A percentile compares a stretch with the other conserved stretches of the same genome.
Evolutionary conservation across 2,329 filamentous ascomycete genomes (phyloP).

Genomic region (Botrytis squamosa): DNA sequence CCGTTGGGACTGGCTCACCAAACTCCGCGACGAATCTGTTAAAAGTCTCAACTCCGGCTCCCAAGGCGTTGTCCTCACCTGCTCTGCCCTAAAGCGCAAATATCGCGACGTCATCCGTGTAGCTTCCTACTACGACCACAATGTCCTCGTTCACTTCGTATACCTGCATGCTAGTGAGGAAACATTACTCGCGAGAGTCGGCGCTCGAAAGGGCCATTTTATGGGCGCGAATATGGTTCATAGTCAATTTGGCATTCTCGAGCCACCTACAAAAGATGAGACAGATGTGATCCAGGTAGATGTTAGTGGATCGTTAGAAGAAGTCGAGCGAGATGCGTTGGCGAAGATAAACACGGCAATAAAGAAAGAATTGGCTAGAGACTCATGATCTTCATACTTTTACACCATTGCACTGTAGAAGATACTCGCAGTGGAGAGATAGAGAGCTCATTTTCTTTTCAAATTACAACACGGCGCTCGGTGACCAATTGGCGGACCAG

Average conservation of each 20-base stretch:
- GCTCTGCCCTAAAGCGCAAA: slow-evolving; percentile 93
- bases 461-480: slow-evolving; percentile 14
- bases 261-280: slow-evolving; percentile 72
- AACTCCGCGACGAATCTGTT: slow-evolving; percentile 67
- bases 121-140: slow-evolving; percentile 70
- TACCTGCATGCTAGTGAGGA: slow-evolving; percentile 80
- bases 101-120: slow-evolving; percentile 91
- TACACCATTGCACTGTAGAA: not conserved
- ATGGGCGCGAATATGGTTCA: slow-evolving; percentile 96
- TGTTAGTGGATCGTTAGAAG: slow-evolving; percentile 57
- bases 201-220: slow-evolving; percentile 76
- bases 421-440: not conserved
- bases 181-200: slow-evolving; percentile 73
- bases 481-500: slow-evolving; percentile 14
- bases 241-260: slow-evolving; percentile 86
- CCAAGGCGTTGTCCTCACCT: slow-evolving; percentile 86
- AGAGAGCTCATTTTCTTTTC: slow-evolving; percentile 2
- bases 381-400: slow-evolving; percentile 18
- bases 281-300: slow-evolving; percentile 71
- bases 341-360: slow-evolving; percentile 47
- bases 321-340: slow-evolving; percentile 61
- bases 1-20: slow-evolving; percentile 95
- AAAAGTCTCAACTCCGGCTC: slow-evolving; percentile 52
- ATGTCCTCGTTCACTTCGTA: slow-evolving; percentile 84
- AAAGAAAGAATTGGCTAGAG: slow-evolving; percentile 22